phyloP scores from a whole-genome alignment of 148 eudicot species.

The Heliamphora exappendiculata region DNA sequence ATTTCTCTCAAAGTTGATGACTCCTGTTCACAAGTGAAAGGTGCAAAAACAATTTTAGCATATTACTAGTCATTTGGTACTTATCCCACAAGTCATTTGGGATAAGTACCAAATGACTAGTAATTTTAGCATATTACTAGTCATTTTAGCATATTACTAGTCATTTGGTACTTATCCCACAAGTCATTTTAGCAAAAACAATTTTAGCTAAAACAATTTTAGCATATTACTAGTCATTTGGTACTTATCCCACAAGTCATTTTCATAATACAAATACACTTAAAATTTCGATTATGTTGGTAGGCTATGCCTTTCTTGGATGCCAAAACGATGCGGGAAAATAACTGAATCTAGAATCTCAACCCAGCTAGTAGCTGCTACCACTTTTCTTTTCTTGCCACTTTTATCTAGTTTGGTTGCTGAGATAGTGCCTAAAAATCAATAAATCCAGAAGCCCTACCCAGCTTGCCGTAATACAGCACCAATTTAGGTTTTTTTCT shows the following conservation, averaged over 20 bases:
- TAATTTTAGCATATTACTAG: no score
- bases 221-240: not conserved
- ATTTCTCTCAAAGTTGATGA: constrained; percentile 37
- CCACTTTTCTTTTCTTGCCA: no score
- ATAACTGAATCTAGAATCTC: no score
- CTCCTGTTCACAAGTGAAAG: constrained; percentile 27
- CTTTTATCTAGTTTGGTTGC: no score
- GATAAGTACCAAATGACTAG: no score
- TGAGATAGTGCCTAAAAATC: no score
- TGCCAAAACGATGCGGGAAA: not conserved
- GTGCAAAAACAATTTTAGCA: not conserved
- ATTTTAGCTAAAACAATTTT: not conserved
- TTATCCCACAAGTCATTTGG: not conserved
- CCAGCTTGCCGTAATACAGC: not conserved
- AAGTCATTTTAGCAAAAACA: no score
- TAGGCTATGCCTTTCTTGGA: not conserved
- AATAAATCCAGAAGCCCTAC: not conserved
- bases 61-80: not conserved
- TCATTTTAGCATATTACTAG: not conserved
- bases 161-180: not conserved
- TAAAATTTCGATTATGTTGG: not conserved
- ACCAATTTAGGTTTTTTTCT: no score
- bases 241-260: not conserved
- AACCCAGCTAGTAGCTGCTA: no score
- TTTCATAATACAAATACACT: no score